A percentile compares a stretch with the other conserved stretches of the same genome.
These are phyloP conservation scores for Russula griseocarnosa DNA, from an alignment of 768 basidiomycete genomes.

Conservation along the genomic window DNA sequence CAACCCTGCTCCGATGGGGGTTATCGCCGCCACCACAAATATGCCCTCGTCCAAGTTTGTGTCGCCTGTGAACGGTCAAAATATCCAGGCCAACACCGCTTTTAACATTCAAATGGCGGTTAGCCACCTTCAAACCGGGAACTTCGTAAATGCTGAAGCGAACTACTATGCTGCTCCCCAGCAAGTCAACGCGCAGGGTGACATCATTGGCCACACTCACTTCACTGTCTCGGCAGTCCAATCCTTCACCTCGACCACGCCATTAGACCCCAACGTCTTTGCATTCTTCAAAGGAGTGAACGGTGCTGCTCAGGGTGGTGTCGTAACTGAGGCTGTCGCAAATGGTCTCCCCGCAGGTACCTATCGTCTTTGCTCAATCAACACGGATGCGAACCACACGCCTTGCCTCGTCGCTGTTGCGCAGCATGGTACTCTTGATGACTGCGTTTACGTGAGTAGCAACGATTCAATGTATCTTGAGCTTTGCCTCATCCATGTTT, in stretches of 20 bases:
- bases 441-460: slow-evolving; percentile 39
- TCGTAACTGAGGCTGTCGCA: slow-evolving; percentile 38
- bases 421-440: slow-evolving; percentile 43
- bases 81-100: slow-evolving; percentile 42
- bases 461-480: neutral
- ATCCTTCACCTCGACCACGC: slow-evolving; percentile 46
- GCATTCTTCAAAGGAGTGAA: slow-evolving; percentile 59
- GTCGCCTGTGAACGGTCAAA: slow-evolving; percentile 45
- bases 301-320: slow-evolving; percentile 33
- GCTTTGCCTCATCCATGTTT: slow-evolving; percentile 1
- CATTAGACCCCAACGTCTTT: slow-evolving; percentile 49
- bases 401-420: slow-evolving; percentile 40
- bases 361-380: slow-evolving; percentile 44
- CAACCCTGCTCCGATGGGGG: slow-evolving; percentile 60
- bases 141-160: slow-evolving; percentile 50
- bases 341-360: slow-evolving; percentile 43
- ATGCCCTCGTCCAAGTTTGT: slow-evolving; percentile 56
- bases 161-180: slow-evolving; percentile 58
- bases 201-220: slow-evolving; percentile 60
- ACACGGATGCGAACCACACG: slow-evolving; percentile 45
- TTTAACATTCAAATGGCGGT: slow-evolving; percentile 55
- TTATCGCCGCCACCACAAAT: slow-evolving; percentile 46
- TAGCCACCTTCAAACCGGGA: slow-evolving; percentile 46
- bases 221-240: slow-evolving; percentile 53
- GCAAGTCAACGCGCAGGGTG: slow-evolving; percentile 45